phyloP scores from a whole-genome alignment of 108 stramenopile species.

The Seminavis robusta region DNA sequence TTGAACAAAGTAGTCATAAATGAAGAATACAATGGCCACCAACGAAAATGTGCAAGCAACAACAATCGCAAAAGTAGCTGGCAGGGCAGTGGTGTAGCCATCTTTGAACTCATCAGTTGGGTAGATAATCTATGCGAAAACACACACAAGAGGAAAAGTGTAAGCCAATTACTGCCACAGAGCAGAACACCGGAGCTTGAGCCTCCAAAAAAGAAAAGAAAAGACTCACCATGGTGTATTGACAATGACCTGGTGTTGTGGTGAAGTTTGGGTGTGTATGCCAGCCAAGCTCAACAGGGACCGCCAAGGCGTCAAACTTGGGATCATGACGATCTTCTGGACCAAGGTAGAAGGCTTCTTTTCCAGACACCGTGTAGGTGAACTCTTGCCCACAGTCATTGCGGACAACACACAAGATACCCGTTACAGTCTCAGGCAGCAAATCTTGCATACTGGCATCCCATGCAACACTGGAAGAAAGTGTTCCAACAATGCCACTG shows the following conservation, averaged over 20 bases:
- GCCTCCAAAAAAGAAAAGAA: too few species aligned
- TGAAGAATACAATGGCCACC: background rate
- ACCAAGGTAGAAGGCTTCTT: conserved; percentile 36
- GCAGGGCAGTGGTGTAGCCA: background rate
- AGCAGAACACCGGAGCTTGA: too few species aligned
- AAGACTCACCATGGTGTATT: too few species aligned
- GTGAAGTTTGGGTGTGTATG: too few species aligned
- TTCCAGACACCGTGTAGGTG: conserved; percentile 40
- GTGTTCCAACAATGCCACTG: too few species aligned
- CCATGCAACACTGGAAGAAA: too few species aligned
- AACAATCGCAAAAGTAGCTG: background rate
- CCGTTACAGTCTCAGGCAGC: conserved; percentile 15
- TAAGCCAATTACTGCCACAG: too few species aligned
- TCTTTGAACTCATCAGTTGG: background rate
- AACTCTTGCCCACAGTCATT: conserved; percentile 27
- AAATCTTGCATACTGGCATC: conserved; percentile 13
- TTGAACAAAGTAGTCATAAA: too few species aligned
- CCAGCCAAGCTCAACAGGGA: background rate
- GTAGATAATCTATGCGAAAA: too few species aligned
- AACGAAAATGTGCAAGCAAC: background rate
- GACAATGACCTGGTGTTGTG: too few species aligned
- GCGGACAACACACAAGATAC: conserved; percentile 10
- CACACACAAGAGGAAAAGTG: too few species aligned
- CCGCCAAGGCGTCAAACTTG: conserved; percentile 22
- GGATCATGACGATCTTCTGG: conserved; percentile 52